Evolutionary conservation across 2,329 filamentous ascomycete genomes (phyloP).

Genomic region (Botrytis elliptica): DNA sequence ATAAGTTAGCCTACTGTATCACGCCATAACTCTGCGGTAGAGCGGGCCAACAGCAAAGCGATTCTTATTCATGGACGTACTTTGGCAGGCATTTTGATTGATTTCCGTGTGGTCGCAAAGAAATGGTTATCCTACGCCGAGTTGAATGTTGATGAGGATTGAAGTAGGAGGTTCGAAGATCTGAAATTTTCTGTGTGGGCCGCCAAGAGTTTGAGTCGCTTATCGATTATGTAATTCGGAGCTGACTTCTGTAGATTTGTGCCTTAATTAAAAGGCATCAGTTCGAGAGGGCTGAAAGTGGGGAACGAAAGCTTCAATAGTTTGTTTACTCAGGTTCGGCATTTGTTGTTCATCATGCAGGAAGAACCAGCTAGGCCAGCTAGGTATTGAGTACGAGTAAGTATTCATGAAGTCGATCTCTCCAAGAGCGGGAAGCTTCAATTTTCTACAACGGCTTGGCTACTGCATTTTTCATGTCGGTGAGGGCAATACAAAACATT

Average conservation of each 20-base stretch:
- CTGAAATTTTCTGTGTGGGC: constrained; percentile 24
- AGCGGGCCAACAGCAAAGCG: constrained; percentile 90
- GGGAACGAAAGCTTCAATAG: neutral
- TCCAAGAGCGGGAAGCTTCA: neutral
- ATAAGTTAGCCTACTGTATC: constrained; percentile 93
- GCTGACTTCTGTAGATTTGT: rapidly evolving
- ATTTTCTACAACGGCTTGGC: neutral
- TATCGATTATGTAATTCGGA: neutral
- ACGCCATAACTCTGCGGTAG: constrained; percentile 49
- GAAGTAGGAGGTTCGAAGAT: constrained; percentile 9
- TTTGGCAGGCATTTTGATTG: constrained; percentile 76
- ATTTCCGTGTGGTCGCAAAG: constrained; percentile 63
- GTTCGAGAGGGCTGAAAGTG: neutral
- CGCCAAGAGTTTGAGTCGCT: constrained; percentile 32
- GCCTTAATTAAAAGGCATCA: neutral
- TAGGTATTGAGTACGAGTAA: neutral
- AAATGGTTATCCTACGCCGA: constrained; percentile 52
- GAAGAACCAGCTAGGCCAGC: neutral
- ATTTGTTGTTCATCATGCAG: neutral
- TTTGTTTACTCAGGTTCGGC: neutral
- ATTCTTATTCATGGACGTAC: constrained; percentile 69
- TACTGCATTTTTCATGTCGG: neutral
- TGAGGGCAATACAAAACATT: neutral
- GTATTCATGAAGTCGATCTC: neutral
- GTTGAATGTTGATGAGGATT: constrained; percentile 31